These are phyloP conservation scores for Ophiosphaerella narmari DNA, from an alignment of 2,329 filamentous ascomycete genomes.

Conservation along the genomic window DNA sequence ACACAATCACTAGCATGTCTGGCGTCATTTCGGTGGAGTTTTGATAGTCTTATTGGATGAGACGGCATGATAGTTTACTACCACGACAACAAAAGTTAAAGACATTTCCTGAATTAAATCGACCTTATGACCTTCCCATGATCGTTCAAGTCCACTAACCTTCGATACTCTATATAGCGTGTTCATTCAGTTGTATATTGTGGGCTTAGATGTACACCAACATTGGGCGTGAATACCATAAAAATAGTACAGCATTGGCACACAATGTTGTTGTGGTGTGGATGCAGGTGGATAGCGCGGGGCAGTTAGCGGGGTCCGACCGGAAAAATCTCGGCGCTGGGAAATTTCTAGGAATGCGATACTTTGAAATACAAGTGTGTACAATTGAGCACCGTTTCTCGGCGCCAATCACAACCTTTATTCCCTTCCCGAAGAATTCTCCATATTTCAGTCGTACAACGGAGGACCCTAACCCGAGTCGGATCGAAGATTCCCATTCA, in stretches of 20 bases:
- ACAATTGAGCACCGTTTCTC: background rate
- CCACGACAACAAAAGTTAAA: constrained; percentile 3
- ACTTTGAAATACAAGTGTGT: background rate
- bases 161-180: no score
- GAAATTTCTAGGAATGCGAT: constrained; percentile 20
- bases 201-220: no score
- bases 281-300: constrained; percentile 13
- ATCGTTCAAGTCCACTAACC: no score
- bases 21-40: constrained; percentile 24
- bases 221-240: no score
- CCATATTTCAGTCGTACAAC: no score
- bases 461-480: no score
- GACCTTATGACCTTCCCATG: background rate
- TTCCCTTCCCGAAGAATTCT: no score
- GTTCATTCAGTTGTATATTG: no score
- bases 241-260: no score
- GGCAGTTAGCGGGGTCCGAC: constrained; percentile 14
- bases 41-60: constrained; percentile 3
- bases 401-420: no score
- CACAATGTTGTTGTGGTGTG: background rate
- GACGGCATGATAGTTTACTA: background rate
- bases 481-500: background rate
- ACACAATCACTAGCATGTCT: constrained; percentile 18
- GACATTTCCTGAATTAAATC: no score
- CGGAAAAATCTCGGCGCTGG: constrained; percentile 20